A percentile compares a stretch with the other conserved stretches of the same genome.
Conservation (phyloP, 2,329 filamentous ascomycete species). For the Nigrospora sphaerica region DNA sequence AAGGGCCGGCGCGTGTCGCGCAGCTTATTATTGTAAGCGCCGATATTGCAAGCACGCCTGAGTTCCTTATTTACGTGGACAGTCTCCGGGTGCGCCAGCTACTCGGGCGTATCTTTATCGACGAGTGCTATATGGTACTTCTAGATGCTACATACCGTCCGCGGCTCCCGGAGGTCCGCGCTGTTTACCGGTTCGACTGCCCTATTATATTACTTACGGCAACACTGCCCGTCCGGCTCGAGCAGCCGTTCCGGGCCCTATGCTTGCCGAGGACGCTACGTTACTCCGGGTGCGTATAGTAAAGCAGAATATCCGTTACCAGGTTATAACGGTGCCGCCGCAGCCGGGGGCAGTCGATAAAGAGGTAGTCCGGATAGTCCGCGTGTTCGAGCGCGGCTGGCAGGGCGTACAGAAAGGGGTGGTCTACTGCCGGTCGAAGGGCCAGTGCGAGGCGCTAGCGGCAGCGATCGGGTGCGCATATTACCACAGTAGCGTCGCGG, state of each 20-base stretch:
- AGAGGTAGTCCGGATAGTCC: neutral
- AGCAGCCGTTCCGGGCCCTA: no score
- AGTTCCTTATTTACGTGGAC: neutral
- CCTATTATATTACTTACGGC: no score
- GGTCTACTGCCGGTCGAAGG: neutral
- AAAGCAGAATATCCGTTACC: no score
- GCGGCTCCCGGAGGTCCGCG: no score
- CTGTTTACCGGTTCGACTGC: no score
- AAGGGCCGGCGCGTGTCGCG: neutral
- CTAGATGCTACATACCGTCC: no score
- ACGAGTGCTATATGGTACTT: no score
- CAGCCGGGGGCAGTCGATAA: neutral
- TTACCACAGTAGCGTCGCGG: neutral
- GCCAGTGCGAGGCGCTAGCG: neutral
- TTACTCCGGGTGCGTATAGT: no score
- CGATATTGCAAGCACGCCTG: neutral
- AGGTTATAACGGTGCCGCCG: neutral
- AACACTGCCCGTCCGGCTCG: no score
- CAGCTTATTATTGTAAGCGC: neutral
- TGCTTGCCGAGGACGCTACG: no score
- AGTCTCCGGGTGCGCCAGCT: neutral
- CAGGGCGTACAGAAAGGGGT: neutral
- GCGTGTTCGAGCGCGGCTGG: neutral
- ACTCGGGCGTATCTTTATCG: constrained; percentile 1
- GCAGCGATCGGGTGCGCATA: neutral